Conservation (phyloP, 108 stramenopile species). For the Pseudonitzschia pungens region DNA sequence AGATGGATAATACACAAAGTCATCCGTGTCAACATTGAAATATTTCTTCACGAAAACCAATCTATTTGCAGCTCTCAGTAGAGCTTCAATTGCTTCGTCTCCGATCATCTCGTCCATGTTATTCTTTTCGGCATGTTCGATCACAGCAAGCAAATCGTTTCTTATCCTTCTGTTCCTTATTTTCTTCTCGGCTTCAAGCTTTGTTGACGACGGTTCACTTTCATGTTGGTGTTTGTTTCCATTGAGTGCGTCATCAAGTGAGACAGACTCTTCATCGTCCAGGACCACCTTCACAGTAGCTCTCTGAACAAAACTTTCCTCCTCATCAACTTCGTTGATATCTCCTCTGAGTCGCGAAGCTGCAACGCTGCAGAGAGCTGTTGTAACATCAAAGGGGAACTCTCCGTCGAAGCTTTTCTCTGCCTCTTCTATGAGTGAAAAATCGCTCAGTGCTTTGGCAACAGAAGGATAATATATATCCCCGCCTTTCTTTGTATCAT, state of each 20-base stretch:
- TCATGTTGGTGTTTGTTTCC: background rate
- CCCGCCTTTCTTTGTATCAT: conserved; percentile 19
- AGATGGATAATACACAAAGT: conserved; percentile 30
- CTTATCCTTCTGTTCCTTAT: background rate
- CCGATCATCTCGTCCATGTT: conserved; percentile 19
- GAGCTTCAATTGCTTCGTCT: conserved; percentile 21
- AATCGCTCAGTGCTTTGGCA: conserved; percentile 5
- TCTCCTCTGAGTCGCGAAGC: conserved; percentile 1
- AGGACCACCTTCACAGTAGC: conserved; percentile 1
- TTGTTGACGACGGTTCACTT: background rate
- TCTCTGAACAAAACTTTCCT: conserved; percentile 5
- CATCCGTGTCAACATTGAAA: conserved; percentile 25
- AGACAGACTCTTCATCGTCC: background rate
- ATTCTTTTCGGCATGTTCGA: conserved; percentile 3
- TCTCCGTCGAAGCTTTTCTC: conserved; percentile 21
- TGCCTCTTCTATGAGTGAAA: conserved; percentile 27
- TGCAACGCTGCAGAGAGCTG: conserved; percentile 23
- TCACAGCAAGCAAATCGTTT: background rate
- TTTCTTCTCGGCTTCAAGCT: background rate
- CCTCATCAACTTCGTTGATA: conserved; percentile 5
- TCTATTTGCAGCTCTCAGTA: conserved; percentile 24
- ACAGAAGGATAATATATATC: conserved; percentile 22
- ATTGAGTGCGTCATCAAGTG: background rate
- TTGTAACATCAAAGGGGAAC: conserved; percentile 21
- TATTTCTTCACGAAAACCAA: conserved; percentile 29